Evolutionary conservation across 495 filamentous ascomycete genomes (phyloP).

Genomic region (Hypoxylon intermedium): DNA sequence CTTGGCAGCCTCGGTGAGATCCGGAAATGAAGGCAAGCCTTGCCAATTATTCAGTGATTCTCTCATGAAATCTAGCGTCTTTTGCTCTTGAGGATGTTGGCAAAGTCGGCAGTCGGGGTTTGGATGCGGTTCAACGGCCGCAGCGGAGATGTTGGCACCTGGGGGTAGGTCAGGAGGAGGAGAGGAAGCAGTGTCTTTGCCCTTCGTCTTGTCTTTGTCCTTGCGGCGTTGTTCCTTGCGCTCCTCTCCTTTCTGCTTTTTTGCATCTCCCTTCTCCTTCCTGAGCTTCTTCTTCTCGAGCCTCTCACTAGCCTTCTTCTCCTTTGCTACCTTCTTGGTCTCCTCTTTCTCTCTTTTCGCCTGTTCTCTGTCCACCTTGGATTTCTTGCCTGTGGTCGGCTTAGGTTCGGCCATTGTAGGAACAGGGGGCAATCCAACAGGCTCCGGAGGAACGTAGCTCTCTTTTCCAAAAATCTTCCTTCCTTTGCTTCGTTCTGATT

Average conservation of each 20-base stretch:
- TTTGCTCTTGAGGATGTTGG: constrained; percentile 21
- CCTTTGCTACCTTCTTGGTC: constrained; percentile 30
- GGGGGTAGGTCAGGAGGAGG: constrained; percentile 19
- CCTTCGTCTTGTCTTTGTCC: constrained; percentile 24
- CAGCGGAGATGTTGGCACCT: neutral
- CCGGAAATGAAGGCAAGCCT: constrained; percentile 22
- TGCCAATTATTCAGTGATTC: constrained; percentile 8
- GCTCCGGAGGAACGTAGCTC: neutral
- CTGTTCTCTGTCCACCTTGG: constrained; percentile 15
- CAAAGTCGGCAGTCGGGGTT: constrained; percentile 27
- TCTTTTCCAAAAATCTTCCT: constrained; percentile 6
- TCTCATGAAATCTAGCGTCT: constrained; percentile 14
- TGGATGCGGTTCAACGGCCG: constrained; percentile 6
- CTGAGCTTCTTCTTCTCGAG: constrained; percentile 34
- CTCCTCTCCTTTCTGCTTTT: constrained; percentile 14
- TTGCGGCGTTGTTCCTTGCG: constrained; percentile 34
- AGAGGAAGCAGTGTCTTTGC: constrained; percentile 14
- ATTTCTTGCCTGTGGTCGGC: constrained; percentile 1
- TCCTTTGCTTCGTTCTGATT: neutral
- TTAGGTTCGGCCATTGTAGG: constrained; percentile 8
- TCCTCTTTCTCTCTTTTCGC: constrained; percentile 20
- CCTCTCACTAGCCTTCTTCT: constrained; percentile 35
- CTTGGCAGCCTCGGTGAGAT: constrained; percentile 18
- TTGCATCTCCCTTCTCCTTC: constrained; percentile 19
- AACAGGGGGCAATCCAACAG: constrained; percentile 1